Conservation (phyloP, 768 basidiomycete species). For the Kwoniella bestiolae region DNA sequence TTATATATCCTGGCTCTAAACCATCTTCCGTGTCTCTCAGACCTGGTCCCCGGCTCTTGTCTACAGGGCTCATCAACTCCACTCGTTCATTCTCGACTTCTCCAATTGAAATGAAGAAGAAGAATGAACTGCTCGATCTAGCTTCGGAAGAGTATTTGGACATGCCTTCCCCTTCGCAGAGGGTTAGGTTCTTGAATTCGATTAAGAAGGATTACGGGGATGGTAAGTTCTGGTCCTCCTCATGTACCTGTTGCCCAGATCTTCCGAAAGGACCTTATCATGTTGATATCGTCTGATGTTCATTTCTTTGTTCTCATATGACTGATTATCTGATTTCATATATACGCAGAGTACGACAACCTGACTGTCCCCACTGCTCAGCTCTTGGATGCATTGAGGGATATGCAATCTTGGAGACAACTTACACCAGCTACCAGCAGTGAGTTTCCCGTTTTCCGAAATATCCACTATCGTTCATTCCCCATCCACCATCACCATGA, state of each 20-base stretch:
- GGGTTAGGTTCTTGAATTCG: conserved; percentile 10
- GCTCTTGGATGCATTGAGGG: conserved; percentile 17
- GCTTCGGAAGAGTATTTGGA: background rate
- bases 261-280: too few species aligned
- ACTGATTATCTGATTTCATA: background rate
- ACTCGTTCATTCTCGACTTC: background rate
- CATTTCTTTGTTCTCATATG: too few species aligned
- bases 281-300: too few species aligned
- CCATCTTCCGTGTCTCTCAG: too few species aligned
- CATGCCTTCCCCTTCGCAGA: background rate
- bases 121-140: background rate
- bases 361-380: conserved; percentile 10
- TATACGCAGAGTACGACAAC: conserved; percentile 1
- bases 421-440: conserved; percentile 15
- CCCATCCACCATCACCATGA: too few species aligned
- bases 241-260: too few species aligned
- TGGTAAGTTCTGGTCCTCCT: too few species aligned
- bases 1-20: too few species aligned
- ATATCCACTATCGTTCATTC: too few species aligned
- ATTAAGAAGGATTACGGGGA: conserved; percentile 15
- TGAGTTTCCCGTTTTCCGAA: too few species aligned
- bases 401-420: conserved; percentile 30
- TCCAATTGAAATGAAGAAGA: background rate
- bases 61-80: too few species aligned
- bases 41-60: too few species aligned